Base-by-base conservation (phyloP, 2,329 filamentous ascomycete species). In the Penicillium hesseltinei region DNA sequence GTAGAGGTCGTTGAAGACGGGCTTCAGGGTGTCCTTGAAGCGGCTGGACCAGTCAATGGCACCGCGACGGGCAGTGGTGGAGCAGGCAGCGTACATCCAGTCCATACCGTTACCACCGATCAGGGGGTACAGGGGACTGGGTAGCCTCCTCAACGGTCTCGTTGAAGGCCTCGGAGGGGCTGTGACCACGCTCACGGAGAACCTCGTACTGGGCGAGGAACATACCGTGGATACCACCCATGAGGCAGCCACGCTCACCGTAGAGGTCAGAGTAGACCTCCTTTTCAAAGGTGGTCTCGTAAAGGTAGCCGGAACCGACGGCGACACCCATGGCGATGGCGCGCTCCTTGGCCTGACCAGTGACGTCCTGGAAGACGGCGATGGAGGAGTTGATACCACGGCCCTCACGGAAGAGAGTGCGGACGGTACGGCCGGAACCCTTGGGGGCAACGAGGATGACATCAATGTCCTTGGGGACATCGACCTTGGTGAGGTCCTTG, bases 171-270 rank as follows among this genome's bases (percentile, higher is more conserved):
- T 99, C 94, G 71, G 89, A 93, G 77, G 94, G 94, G 81, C 85
- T 90, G 88, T 99, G 94, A 80, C 94, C 94, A 70, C 90, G 89
- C 88, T 99, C 94, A 75, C 94, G 92, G 80, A 99, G 92, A 69
- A 99, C 94, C 86, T 99, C 94, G 86, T 99, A 99, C 84, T 99
- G 94, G 62, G 94, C 94, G 69, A 99, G 91, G 90, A 99, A 99
- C 94, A 99, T 99, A 78, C 94, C 94, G 87, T 99, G 94, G 81
- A 99, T 99, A 80, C 94, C 94, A 72, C 94, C 94, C 94, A 99
- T 99, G 74, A 99, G 84, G 88, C 94, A 99, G 77, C 94, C 94
- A 82, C 94, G 92, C 89, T 99, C 94, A 80, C 94, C 94, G 85
- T 99, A 99, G 69, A 99, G 88, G 82, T 97, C 94, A 63, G 92